Conservation (phyloP, 2,329 filamentous ascomycete species). For the Diaporthe sp. region DNA sequence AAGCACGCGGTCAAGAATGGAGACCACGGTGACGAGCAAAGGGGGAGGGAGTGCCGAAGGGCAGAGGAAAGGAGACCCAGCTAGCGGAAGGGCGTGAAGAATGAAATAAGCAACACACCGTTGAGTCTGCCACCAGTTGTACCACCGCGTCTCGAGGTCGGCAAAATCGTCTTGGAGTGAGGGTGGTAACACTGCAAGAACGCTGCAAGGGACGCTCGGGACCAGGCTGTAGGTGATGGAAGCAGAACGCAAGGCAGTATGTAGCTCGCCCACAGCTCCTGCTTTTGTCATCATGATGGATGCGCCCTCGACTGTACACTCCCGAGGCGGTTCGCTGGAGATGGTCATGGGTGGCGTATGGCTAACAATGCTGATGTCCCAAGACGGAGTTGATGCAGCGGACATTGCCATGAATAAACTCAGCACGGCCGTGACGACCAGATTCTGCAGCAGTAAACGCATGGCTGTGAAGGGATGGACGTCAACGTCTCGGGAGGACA, state of each 20-base stretch:
- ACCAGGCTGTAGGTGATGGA: slow-evolving; percentile 3
- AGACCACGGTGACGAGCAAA: background rate
- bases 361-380: no score
- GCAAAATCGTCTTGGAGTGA: slow-evolving; percentile 7
- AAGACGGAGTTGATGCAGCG: no score
- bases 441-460: no score
- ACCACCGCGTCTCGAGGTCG: background rate
- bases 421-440: no score
- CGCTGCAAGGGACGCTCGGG: background rate
- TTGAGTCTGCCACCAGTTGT: background rate
- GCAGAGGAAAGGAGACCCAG: no score
- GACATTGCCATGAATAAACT: no score
- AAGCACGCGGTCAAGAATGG: background rate
- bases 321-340: background rate
- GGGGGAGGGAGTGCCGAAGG: no score
- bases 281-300: background rate
- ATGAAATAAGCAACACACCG: background rate
- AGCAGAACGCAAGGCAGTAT: background rate
- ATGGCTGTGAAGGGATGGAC: no score
- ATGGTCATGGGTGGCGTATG: no score
- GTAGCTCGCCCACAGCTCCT: background rate
- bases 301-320: background rate
- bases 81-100: background rate
- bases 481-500: background rate
- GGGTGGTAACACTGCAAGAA: background rate